These are phyloP conservation scores for Microdochium nivale DNA, from an alignment of 2,329 filamentous ascomycete species.

Conservation along the genomic window DNA sequence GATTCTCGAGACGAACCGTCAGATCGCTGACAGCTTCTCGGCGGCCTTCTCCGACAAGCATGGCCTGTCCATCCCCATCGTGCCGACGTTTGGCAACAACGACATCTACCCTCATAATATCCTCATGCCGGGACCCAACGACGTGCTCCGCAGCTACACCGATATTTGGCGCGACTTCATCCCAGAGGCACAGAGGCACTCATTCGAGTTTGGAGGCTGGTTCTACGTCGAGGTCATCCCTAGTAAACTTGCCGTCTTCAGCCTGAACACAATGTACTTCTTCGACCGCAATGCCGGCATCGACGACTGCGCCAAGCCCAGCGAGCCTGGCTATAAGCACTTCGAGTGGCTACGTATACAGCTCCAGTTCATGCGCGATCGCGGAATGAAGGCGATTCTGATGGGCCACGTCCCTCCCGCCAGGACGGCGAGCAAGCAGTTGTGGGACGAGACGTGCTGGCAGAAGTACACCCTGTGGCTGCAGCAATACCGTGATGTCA, in stretches of 20 bases:
- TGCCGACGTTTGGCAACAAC: conserved; percentile 94
- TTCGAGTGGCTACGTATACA: conserved; percentile 94
- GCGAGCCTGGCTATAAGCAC: conserved; percentile 85
- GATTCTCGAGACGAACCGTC: conserved; percentile 69
- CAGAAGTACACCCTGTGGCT: conserved; percentile 93
- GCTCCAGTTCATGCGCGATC: conserved; percentile 70
- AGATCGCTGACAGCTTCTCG: conserved; percentile 68
- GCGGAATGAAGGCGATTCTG: conserved; percentile 88
- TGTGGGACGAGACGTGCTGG: conserved; percentile 97
- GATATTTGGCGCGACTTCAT: conserved; percentile 82
- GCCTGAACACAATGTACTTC: conserved; percentile 93
- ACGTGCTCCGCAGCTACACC: conserved; percentile 70
- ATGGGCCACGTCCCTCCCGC: conserved; percentile 93
- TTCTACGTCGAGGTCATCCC: conserved; percentile 91
- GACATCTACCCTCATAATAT: conserved; percentile 97
- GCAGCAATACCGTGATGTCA: conserved; percentile 81
- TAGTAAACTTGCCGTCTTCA: conserved; percentile 76
- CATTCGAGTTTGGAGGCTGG: conserved; percentile 89
- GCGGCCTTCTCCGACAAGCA: conserved; percentile 41
- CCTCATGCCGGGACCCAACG: conserved; percentile 74
- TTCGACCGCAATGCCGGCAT: conserved; percentile 90
- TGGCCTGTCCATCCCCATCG: conserved; percentile 65
- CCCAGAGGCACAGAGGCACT: conserved; percentile 83
- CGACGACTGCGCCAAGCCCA: conserved; percentile 72
- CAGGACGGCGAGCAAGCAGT: conserved; percentile 71